Evolutionary conservation across 768 basidiomycete species (phyloP), one percentile per base, ranked within the genome.

Genomic region (Pleurotus ostreatus): DNA sequence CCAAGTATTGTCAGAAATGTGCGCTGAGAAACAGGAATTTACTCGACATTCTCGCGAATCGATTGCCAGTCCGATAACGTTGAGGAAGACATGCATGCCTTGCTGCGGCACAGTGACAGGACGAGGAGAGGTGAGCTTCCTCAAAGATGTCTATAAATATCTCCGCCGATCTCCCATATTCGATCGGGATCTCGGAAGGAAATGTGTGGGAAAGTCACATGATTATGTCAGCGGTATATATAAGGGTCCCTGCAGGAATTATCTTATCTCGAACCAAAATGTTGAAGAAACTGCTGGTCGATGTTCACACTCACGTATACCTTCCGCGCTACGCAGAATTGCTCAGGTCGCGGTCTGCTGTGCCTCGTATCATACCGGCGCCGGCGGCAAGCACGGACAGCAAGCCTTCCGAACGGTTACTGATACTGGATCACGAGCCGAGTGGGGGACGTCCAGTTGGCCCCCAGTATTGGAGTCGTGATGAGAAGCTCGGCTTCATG

Each of bases 221-320:
- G 43, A 45, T 49, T 38, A 49, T 45, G 57, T 55, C 55, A 59
- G 43, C 49, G 37, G 30, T 46, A 45, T 37, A 18, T 46, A 52
- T 25, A 13, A 23, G 37, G 26, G 37, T 43, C 13, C 40, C 54
- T 20, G 41, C 37, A 39, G 30, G 25, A 38, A 57, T 54, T 51
- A 48, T 51, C 49, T 22, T 43, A 43, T 62, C 43, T 39, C 34
- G 62, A 60, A 55, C 59, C 34, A 60, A 68, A 52, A 59, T 71
- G 12, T 64, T 66, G 45, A 34, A 34, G 30, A 75, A 69, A 57
- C 68, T 78, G 41, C 66, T 90, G 44, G 82, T 94, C 45, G 92
- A 94, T 72, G 75, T 94, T 30, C 92, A 94, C 74, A 90, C 89
- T 3, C 92, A 94, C 60, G 81, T 93, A 41, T 94, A 92, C 65